A percentile compares a stretch with the other conserved stretches of the same genome.
These are phyloP conservation scores for Pseudogymnoascus sp. DNA, from an alignment of 2,329 filamentous ascomycete genomes.

Conservation along the genomic window DNA sequence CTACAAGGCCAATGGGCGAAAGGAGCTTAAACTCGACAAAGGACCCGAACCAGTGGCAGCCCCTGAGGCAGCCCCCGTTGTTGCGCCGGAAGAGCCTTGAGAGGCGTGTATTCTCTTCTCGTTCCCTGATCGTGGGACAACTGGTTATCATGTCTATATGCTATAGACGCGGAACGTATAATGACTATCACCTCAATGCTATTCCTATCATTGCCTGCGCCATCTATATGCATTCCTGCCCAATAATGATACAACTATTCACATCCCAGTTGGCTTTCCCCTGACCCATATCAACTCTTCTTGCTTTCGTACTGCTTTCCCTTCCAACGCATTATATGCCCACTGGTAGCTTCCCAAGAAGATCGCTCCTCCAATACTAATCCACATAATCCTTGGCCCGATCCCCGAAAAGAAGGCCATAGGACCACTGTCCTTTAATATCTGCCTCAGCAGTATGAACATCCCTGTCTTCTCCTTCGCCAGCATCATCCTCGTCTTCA, in stretches of 20 bases:
- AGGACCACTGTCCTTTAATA: conserved; percentile 56
- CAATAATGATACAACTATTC: conserved; percentile 7
- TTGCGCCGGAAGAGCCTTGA: background rate
- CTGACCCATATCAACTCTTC: background rate
- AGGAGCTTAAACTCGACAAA: conserved; percentile 10
- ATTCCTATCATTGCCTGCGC: conserved; percentile 12
- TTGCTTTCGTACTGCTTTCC: conserved; percentile 18
- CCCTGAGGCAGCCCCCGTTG: background rate
- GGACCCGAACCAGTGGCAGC: background rate
- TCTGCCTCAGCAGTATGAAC: conserved; percentile 50
- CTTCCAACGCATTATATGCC: conserved; percentile 65
- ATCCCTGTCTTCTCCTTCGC: conserved; percentile 58
- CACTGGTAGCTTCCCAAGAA: conserved; percentile 93
- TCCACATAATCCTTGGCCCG: conserved; percentile 85
- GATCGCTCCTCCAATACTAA: conserved; percentile 86
- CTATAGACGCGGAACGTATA: background rate
- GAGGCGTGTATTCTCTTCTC: background rate
- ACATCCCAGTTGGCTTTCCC: background rate
- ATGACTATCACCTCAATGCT: conserved; percentile 6
- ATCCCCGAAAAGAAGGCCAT: conserved; percentile 66
- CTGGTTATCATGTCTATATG: background rate
- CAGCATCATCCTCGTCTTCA: conserved; percentile 96
- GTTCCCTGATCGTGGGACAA: background rate
- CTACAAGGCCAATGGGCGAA: conserved; percentile 83
- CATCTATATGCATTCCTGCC: conserved; percentile 17